Percentiles rank a stretch among this genome's conserved stretches.
Conservation (phyloP, 495 filamentous ascomycete species). For the Neurospora sp. region DNA sequence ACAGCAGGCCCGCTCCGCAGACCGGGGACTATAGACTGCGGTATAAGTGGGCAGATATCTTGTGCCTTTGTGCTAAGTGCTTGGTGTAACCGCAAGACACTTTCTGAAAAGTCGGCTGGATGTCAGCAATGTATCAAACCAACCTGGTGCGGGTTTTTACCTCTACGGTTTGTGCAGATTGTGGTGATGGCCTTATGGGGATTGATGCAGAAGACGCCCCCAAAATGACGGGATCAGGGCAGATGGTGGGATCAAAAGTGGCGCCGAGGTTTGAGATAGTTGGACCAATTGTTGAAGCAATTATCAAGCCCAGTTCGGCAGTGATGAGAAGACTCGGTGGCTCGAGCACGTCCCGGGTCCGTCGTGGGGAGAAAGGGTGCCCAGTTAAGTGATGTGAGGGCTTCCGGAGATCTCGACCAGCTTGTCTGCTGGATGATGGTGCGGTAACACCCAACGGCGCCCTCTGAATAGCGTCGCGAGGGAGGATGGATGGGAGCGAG, state of each 20-base stretch:
- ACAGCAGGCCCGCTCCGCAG: background rate
- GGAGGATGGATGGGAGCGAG: background rate
- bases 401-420: background rate
- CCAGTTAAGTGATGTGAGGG: background rate
- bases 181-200: background rate
- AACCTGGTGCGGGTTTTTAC: background rate
- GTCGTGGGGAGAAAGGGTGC: background rate
- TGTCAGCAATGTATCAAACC: background rate
- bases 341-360: background rate
- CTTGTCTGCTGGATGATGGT: background rate
- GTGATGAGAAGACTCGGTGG: background rate
- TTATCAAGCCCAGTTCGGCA: background rate
- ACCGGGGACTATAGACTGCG: background rate
- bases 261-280: background rate
- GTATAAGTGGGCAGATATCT: background rate
- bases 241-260: background rate
- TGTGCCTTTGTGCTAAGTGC: background rate
- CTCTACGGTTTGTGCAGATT: background rate
- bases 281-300: background rate
- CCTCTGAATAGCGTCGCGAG: background rate
- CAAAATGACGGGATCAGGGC: background rate
- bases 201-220: background rate
- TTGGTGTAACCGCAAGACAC: background rate
- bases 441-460: background rate
- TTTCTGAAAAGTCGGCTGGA: background rate